phyloP scores from a whole-genome alignment of 2,329 filamentous ascomycete species.

The Westerdykella aurantiaca region DNA sequence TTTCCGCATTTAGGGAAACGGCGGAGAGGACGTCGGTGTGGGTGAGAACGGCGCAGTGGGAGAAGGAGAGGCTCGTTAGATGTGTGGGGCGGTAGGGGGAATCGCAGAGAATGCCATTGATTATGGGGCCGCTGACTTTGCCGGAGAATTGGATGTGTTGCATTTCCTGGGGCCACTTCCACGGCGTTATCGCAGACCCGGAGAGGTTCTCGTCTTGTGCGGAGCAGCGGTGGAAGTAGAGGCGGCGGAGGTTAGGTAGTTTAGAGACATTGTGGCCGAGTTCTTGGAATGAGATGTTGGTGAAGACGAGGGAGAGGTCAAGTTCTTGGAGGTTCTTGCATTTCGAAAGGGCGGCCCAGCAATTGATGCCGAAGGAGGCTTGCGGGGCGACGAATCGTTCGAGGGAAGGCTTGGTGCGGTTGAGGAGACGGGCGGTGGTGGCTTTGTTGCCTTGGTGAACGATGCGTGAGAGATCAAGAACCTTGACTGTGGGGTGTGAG shows the following conservation, averaged over 20 bases:
- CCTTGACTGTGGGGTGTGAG: slow-evolving; percentile 37
- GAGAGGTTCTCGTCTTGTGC: slow-evolving; percentile 23
- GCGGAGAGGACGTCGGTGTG: slow-evolving; percentile 28
- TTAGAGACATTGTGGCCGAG: slow-evolving; percentile 49
- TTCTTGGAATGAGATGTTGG: slow-evolving; percentile 44
- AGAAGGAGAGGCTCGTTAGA: slow-evolving; percentile 30
- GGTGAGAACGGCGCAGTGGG: slow-evolving; percentile 40
- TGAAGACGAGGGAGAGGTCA: slow-evolving; percentile 50
- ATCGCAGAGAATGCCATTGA: slow-evolving; percentile 34
- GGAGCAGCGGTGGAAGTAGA: slow-evolving; percentile 43
- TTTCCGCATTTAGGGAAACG: slow-evolving; percentile 29
- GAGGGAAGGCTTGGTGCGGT: slow-evolving; percentile 48
- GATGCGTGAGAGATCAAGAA: slow-evolving; percentile 49
- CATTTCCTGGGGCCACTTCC: slow-evolving; percentile 41
- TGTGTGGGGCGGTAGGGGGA: slow-evolving; percentile 26
- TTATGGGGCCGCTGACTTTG: slow-evolving; percentile 40
- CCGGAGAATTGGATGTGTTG: slow-evolving; percentile 41
- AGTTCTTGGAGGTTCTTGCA: slow-evolving; percentile 46
- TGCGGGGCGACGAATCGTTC: slow-evolving; percentile 54
- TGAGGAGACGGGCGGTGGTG: slow-evolving; percentile 52
- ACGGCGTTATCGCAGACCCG: slow-evolving; percentile 6
- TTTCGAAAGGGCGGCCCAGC: slow-evolving; percentile 53
- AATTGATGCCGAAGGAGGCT: slow-evolving; percentile 53
- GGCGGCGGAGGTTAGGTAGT: slow-evolving; percentile 40
- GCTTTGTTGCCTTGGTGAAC: slow-evolving; percentile 57